Evolutionary conservation across 805 yeast species (phyloP), one percentile per base, ranked within the genome.

Genomic region (Millerago galiae): DNA sequence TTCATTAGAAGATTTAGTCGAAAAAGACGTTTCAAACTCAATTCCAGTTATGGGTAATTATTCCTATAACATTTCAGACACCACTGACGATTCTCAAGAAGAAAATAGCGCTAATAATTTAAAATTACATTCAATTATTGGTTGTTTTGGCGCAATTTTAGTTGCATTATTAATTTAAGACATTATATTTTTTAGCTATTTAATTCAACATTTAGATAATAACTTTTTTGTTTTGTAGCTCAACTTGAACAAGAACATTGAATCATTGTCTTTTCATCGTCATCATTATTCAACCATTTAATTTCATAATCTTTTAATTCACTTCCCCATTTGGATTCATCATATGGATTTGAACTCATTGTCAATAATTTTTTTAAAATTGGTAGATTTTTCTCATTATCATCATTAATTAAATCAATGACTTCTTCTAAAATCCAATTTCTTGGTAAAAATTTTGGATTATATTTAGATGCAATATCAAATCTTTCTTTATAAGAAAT

Each of bases 341-440:
- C 82, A 59, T 75, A 90, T 0, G 99, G 98, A 54, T 82, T 65
- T 26, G 78, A 67, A 11, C 84, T 67, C 96, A 91, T 86, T 41
- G 70, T 66, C 44, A 80, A 70, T 11, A 89, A 66, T 51, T 84
- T 84, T 26, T 75, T 56, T 46, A 89, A 65, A 34, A 74, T 64
- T 1, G 68, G 64, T 11, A 70, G 55, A 55, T 79, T 80, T 29
- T 74, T 68, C n/a, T 67, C 67, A 34, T 65, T 62, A 25, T 71
- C 66, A 2, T 78, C 84, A 30, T 72, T 67, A 0, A 80, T 71
- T 35, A 66, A 63, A 25, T 74, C 71, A 36, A 86, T 81, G 1
- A 88, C 96, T 47, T 89, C 90, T 41, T 88, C 87, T 41, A 93
- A 67, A 40, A 90, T 81, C 89, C 95, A 87, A 49, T 80, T 84